Base-by-base conservation (phyloP, 805 yeast genomes). In the Naumovozyma baii region DNA sequence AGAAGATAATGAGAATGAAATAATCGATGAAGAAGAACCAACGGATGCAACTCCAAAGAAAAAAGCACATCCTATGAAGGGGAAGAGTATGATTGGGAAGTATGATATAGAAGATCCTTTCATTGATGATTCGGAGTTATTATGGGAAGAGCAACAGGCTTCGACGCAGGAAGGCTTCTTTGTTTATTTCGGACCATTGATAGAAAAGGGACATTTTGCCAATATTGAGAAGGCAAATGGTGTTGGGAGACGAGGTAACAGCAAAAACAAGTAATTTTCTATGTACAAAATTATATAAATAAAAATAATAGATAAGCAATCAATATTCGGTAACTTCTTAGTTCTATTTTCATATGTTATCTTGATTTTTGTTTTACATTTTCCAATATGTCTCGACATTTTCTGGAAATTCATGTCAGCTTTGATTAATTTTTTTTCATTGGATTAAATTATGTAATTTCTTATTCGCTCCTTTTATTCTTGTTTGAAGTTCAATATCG, bases 81-180 rank as follows among this genome's bases (percentile, higher is more conserved):
- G 74, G 31, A 81, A 81, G 52, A 73, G 87, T 39, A 75, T 83
- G 47, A 85, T 87, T 28, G 96, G 96, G 2, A 86, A 84, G 55
- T 92, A 92, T 61, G 98, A 92, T 57, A 69, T 76, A 36, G 79
- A 83, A 44, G 99, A 92, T 61, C 98, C 97, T 2, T 92, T 92
- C 54, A 92, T 92, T 42, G 99, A 92, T 63, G 98, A 92, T 62
- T 74, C 85, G 13, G 99, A 92, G 62, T 66, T 87, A 50, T 73
- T 77, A 41, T 83, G 92, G 83, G 98, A 92, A 62, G 96, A 88
- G 59, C 94, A 83, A 52, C 78, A 94, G 7, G 88, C 90, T 2
- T 78, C 90, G 1, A 87, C 96, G 0, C 83, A 83, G 48, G 97
- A 92, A 54, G 98, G 97, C 1, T 92, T 88, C 57, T 92, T 90